Percentiles rank a stretch among this genome's conserved stretches.
Conservation (phyloP, 768 basidiomycete species). For the Phylloporus sp. region DNA sequence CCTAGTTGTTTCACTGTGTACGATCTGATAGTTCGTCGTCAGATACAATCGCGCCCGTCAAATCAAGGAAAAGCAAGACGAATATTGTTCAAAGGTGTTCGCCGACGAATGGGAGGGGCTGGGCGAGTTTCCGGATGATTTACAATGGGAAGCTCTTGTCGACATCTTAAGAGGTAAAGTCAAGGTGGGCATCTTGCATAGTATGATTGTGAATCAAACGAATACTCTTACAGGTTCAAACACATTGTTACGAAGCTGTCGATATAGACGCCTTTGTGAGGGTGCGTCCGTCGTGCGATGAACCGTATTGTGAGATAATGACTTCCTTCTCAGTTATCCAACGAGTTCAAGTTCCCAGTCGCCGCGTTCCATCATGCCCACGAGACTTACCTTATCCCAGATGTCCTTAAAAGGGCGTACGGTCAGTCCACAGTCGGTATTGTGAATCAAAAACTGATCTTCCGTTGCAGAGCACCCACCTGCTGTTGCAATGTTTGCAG, state of each 20-base stretch:
- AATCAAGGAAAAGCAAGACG: conserved; percentile 66
- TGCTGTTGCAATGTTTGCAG: conserved; percentile 70
- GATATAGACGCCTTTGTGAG: conserved; percentile 67
- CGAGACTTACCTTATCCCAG: conserved; percentile 79
- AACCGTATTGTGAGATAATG: not conserved
- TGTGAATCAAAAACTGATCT: not conserved
- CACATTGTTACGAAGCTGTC: conserved; percentile 59
- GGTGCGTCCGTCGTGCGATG: conserved; percentile 33
- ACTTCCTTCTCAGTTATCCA: conserved; percentile 48
- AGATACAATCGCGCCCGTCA: conserved; percentile 63
- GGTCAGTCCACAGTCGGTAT: conserved; percentile 30
- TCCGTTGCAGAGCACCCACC: conserved; percentile 44
- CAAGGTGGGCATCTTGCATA: conserved; percentile 42
- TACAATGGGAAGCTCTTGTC: conserved; percentile 69
- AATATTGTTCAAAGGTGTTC: conserved; percentile 52
- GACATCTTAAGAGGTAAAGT: conserved; percentile 72
- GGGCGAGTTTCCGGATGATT: conserved; percentile 58
- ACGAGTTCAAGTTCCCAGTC: conserved; percentile 77
- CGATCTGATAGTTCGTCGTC: not conserved
- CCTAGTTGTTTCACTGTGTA: not conserved
- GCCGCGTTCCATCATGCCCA: conserved; percentile 78
- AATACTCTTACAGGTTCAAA: conserved; percentile 35
- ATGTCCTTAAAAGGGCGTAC: conserved; percentile 66
- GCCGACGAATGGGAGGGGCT: conserved; percentile 43
- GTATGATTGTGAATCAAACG: not conserved